These are phyloP conservation scores for Grosmannia huntii DNA, from an alignment of 2,329 filamentous ascomycete genomes.

Conservation along the genomic window DNA sequence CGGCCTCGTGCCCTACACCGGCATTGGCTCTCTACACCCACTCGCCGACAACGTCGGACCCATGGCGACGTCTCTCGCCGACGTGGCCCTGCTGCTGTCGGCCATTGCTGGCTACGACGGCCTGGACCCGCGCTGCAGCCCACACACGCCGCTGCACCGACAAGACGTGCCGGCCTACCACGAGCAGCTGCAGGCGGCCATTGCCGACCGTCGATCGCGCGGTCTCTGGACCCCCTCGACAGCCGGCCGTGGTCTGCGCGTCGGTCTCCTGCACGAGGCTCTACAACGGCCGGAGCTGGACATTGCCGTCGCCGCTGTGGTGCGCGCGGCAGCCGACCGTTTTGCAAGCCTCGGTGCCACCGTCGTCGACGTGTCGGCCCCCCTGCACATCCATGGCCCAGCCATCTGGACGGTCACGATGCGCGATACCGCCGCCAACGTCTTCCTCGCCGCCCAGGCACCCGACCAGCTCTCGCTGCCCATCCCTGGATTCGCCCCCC, in stretches of 20 bases:
- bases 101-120: constrained; percentile 34
- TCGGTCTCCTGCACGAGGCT: constrained; percentile 33
- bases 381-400: constrained; percentile 31
- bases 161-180: constrained; percentile 21
- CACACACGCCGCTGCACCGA: constrained; percentile 22
- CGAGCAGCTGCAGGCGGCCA: constrained; percentile 14
- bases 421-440: constrained; percentile 16
- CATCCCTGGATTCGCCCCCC: constrained; percentile 17
- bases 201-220: constrained; percentile 9
- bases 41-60: constrained; percentile 32
- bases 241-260: constrained; percentile 25
- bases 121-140: constrained; percentile 29
- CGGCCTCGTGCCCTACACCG: constrained; percentile 37
- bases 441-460: constrained; percentile 17
- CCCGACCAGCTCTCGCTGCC: constrained; percentile 20
- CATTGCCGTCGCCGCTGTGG: constrained; percentile 22
- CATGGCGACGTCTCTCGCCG: constrained; percentile 28
- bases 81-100: constrained; percentile 26
- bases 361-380: constrained; percentile 31
- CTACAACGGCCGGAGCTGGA: constrained; percentile 25
- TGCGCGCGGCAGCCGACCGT: constrained; percentile 23
- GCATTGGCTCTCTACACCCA: constrained; percentile 26
- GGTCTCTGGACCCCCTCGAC: constrained; percentile 14
- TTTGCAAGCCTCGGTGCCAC: constrained; percentile 28
- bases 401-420: constrained; percentile 34